Conservation (phyloP, 257 asterid genomes). For the Nicotiana knightiana region DNA sequence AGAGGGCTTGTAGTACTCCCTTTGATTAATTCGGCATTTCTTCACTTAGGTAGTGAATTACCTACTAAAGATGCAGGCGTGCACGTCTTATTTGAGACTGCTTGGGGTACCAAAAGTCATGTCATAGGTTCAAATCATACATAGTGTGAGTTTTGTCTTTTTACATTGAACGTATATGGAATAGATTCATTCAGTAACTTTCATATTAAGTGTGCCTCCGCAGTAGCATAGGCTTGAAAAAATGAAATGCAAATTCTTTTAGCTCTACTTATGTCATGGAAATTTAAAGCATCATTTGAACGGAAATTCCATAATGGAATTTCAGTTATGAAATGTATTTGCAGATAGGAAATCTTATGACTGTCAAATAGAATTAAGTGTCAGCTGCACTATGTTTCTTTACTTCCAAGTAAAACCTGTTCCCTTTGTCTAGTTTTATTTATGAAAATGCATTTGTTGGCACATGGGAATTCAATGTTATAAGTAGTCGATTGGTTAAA, state of each 20-base stretch:
- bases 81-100: neutral
- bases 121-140: neutral
- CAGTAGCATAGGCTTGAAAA: neutral
- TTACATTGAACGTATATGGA: neutral
- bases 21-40: neutral
- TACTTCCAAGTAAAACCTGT: neutral
- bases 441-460: neutral
- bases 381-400: neutral
- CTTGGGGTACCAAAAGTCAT: neutral
- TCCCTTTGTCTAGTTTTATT: neutral
- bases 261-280: neutral
- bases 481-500: neutral
- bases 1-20: neutral
- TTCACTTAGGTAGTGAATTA: neutral
- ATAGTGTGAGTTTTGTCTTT: neutral
- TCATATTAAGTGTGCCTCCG: neutral
- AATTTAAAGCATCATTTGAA: neutral
- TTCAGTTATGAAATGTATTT: conserved; percentile 5
- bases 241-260: neutral
- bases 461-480: neutral
- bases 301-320: neutral
- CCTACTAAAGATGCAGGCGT: neutral
- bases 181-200: neutral
- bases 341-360: neutral
- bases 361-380: neutral